A percentile compares a stretch with the other conserved stretches of the same genome.
phyloP scores from a whole-genome alignment of 345 rosid genomes.

The rapeseed (Brassica napus) region DNA sequence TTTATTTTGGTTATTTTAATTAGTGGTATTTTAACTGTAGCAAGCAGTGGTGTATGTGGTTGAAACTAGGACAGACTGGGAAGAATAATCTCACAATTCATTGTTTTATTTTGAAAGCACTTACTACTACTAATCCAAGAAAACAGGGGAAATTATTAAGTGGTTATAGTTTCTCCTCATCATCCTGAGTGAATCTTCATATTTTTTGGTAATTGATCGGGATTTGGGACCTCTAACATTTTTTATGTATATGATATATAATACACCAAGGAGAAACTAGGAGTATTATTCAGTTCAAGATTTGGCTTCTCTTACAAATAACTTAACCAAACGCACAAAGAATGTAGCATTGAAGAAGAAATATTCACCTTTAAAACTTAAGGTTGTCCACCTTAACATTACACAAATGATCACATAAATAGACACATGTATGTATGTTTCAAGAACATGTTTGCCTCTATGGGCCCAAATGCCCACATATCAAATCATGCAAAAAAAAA shows the following conservation, averaged over 20 bases:
- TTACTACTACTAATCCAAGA: background rate
- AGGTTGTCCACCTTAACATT: conserved; percentile 34
- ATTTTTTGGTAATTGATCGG: background rate
- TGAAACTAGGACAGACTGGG: background rate
- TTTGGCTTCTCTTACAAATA: background rate
- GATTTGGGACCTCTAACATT: background rate
- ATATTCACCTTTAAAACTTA: background rate
- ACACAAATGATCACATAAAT: background rate
- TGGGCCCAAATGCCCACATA: conserved; percentile 34
- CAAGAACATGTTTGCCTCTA: conserved; percentile 32
- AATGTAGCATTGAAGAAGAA: background rate
- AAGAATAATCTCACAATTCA: background rate
- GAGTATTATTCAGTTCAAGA: background rate
- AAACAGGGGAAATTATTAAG: background rate
- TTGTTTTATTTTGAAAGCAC: background rate
- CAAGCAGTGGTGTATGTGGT: background rate
- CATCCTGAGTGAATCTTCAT: background rate
- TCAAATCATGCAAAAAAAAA: conserved; percentile 12
- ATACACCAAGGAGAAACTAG: background rate
- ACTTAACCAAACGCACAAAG: conserved; percentile 12
- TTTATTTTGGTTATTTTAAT: background rate
- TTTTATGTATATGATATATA: background rate
- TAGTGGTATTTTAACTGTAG: background rate
- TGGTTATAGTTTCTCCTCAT: background rate
- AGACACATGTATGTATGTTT: conserved; percentile 16